Evolutionary conservation across 805 yeast genomes (phyloP), one percentile per base, ranked within the genome.

Genomic region (Komagataella phaffii): DNA sequence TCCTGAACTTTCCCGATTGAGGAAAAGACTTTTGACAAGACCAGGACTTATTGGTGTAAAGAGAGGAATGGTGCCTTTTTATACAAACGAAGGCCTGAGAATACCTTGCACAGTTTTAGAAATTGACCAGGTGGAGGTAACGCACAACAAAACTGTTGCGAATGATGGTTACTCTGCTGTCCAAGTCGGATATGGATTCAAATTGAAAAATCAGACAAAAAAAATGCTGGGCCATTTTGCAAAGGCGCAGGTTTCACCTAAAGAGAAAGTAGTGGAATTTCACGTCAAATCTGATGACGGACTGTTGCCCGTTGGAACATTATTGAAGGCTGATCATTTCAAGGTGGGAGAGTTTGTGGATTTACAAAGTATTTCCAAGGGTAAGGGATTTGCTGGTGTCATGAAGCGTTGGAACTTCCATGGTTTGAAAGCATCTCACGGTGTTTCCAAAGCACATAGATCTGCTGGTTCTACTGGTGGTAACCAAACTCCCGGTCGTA

Each of bases 341-440:
- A 76, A 80, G 53, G 73, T 71, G 17, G 98, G 97, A 30, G 93
- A 88, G 66, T 77, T 71, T 54, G 90, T 93, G 24, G 99, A 93
- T 64, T 71, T 88, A 51, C 76, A 80, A 63, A 85, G 90, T 14
- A 74, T 76, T 17, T 74, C 90, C 50, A 91, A 88, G 65, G 99
- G 99, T 69, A 93, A 93, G 68, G 99, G 99, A 8, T 88, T 88
- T 65, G 88, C 90, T 19, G 99, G 99, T 80, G 98, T 91, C 21
- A 93, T 93, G 96, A 91, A 91, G 67, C 82, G 96, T 69, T 85
- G 85, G 74, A 86, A 88, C 10, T 93, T 91, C 70, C 72, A 71
- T 48, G 99, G 99, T 75, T 79, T 86, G 66, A 78, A 80, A 46
- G 97, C 97, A 6, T 76, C 97, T 1, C 99, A 93, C 67, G 99